Evolutionary conservation across 2,329 filamentous ascomycete genomes (phyloP).

Genomic region (Aspergillus bombycis): DNA sequence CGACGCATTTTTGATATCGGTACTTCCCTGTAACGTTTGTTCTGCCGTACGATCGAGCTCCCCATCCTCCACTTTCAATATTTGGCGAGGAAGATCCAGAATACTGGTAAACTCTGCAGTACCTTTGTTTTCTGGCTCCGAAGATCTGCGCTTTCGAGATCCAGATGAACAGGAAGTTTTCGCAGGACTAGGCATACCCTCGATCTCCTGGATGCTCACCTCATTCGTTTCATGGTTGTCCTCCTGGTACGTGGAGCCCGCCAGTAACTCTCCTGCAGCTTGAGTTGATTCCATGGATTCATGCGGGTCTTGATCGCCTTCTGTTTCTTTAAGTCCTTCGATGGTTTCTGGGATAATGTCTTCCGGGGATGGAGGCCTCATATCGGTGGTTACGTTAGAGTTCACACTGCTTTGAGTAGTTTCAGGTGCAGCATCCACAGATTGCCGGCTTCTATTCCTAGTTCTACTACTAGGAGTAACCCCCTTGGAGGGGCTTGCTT

Average conservation of each 20-base stretch:
- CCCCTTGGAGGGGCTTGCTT: conserved; percentile 19
- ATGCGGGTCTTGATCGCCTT: conserved; percentile 5
- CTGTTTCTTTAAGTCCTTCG: conserved; percentile 10
- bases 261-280: conserved; percentile 12
- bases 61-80: conserved; percentile 35
- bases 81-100: conserved; percentile 29
- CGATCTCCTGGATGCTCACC: conserved; percentile 1
- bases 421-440: conserved; percentile 13
- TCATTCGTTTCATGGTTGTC: conserved; percentile 9
- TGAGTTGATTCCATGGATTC: conserved; percentile 1
- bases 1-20: conserved; percentile 23
- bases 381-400: conserved; percentile 1
- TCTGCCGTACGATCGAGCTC: conserved; percentile 27
- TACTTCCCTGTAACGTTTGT: conserved; percentile 27
- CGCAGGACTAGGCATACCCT: conserved; percentile 10
- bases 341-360: conserved; percentile 14
- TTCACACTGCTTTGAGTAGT: conserved; percentile 5
- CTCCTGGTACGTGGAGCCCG: conserved; percentile 12
- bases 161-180: conserved; percentile 20
- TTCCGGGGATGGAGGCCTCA: conserved; percentile 21
- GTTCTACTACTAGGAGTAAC: conserved; percentile 20
- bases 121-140: conserved; percentile 24
- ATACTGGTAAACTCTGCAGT: conserved; percentile 19
- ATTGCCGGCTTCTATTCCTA: conserved; percentile 20
- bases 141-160: conserved; percentile 32